These are phyloP conservation scores for Scheffersomyces quercinus DNA, from an alignment of 1,139 yeast species.

Conservation along the genomic window DNA sequence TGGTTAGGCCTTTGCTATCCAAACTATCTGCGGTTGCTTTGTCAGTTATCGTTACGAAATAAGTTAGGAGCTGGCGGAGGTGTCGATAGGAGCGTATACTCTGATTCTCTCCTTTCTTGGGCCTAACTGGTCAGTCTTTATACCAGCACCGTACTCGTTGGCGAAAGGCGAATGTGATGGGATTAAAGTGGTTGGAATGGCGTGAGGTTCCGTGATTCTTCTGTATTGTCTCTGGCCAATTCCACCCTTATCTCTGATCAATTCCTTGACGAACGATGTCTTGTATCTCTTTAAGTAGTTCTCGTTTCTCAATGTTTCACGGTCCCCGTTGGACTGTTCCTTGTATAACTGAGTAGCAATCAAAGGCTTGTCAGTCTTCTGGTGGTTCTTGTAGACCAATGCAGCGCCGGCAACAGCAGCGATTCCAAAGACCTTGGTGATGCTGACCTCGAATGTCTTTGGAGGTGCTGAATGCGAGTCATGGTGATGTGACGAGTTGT, in stretches of 20 bases:
- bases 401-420: conserved; percentile 43
- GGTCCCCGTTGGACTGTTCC: conserved; percentile 31
- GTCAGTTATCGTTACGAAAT: background rate
- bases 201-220: conserved; percentile 30
- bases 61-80: conserved; percentile 1
- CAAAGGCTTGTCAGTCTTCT: conserved; percentile 38
- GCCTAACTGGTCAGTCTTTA: conserved; percentile 45
- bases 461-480: conserved; percentile 26
- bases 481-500: conserved; percentile 33
- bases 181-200: conserved; percentile 36
- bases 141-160: conserved; percentile 47
- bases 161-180: conserved; percentile 48
- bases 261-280: conserved; percentile 43
- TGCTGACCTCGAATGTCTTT: conserved; percentile 38
- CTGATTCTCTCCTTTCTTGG: conserved; percentile 48
- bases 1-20: too few relatives aligned
- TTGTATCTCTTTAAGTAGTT: conserved; percentile 41
- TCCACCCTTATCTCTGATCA: conserved; percentile 50
- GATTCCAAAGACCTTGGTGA: conserved; percentile 43
- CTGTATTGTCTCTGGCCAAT: conserved; percentile 46
- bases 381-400: conserved; percentile 41
- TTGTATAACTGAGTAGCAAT: conserved; percentile 42
- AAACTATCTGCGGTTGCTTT: too few relatives aligned
- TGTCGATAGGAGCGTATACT: conserved; percentile 39
- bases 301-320: conserved; percentile 39